A percentile compares a stretch with the other conserved stretches of the same genome.
phyloP scores from a whole-genome alignment of 2,329 filamentous ascomycete species.

The Aspergillus oerlinghausenensis region DNA sequence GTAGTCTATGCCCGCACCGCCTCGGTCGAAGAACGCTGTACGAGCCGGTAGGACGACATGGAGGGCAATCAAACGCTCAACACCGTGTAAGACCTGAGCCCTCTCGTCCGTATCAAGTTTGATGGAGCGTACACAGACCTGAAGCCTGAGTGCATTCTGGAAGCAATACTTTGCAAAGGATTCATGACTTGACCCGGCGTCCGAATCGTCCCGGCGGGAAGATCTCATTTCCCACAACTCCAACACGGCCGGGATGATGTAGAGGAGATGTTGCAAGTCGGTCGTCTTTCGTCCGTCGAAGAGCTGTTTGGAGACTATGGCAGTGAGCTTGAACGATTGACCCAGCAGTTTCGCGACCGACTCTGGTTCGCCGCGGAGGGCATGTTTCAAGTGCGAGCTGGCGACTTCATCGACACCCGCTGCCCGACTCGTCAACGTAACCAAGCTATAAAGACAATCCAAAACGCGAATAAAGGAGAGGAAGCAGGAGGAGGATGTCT shows the following conservation, averaged over 20 bases:
- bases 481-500: constrained; percentile 29
- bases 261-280: constrained; percentile 31
- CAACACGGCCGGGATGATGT: constrained; percentile 29
- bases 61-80: constrained; percentile 37
- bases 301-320: constrained; percentile 28
- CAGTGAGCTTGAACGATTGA: constrained; percentile 30
- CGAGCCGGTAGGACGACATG: constrained; percentile 41
- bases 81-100: constrained; percentile 25
- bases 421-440: constrained; percentile 23
- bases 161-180: constrained; percentile 32
- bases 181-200: constrained; percentile 33
- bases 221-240: constrained; percentile 38
- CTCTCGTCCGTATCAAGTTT: constrained; percentile 29
- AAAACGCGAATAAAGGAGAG: constrained; percentile 29
- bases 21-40: constrained; percentile 32
- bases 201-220: constrained; percentile 27
- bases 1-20: constrained; percentile 31
- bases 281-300: constrained; percentile 25
- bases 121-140: constrained; percentile 23
- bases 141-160: constrained; percentile 31
- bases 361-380: constrained; percentile 34
- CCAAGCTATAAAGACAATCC: constrained; percentile 32
- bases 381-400: constrained; percentile 38
- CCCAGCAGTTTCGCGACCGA: constrained; percentile 33
- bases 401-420: constrained; percentile 26